phyloP scores from a whole-genome alignment of 2,329 filamentous ascomycete species.

The Alternaria burnsii region DNA sequence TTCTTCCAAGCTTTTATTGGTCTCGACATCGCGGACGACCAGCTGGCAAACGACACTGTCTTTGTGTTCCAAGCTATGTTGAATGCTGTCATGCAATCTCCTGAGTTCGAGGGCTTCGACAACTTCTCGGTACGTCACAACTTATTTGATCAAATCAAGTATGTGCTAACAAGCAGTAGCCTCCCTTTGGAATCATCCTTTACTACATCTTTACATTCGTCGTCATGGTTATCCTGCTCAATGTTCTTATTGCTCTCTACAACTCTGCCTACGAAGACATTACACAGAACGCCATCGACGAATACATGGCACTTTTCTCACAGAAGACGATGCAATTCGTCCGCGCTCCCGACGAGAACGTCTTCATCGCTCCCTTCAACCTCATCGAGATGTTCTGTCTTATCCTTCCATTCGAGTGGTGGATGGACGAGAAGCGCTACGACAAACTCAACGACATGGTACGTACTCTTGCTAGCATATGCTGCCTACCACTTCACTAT shows the following conservation, averaged over 20 bases:
- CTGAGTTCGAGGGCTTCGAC: slow-evolving; percentile 90
- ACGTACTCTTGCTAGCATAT: background rate
- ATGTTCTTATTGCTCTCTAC: slow-evolving; percentile 96
- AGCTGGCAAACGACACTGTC: slow-evolving; percentile 66
- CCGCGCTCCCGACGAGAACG: slow-evolving; percentile 95
- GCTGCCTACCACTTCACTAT: background rate
- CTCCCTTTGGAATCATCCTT: slow-evolving; percentile 90
- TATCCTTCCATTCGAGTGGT: slow-evolving; percentile 90
- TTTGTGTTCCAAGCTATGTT: slow-evolving; percentile 85
- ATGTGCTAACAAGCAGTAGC: slow-evolving; percentile 48
- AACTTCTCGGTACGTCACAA: slow-evolving; percentile 69
- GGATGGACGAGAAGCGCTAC: slow-evolving; percentile 79
- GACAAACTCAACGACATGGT: slow-evolving; percentile 81
- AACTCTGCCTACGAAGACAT: slow-evolving; percentile 97
- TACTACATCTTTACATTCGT: slow-evolving; percentile 99
- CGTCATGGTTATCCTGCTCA: slow-evolving; percentile 93
- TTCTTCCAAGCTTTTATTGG: slow-evolving; percentile 96
- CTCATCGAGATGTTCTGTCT: slow-evolving; percentile 86
- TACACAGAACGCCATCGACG: slow-evolving; percentile 89
- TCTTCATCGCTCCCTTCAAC: slow-evolving; percentile 96
- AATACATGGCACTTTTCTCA: slow-evolving; percentile 91
- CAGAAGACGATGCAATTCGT: slow-evolving; percentile 98
- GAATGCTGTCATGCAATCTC: slow-evolving; percentile 89
- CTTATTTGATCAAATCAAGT: background rate
- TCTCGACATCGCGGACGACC: slow-evolving; percentile 81